These are phyloP conservation scores for Polyporus arcularius DNA, from an alignment of 768 basidiomycete species.

Conservation along the genomic window DNA sequence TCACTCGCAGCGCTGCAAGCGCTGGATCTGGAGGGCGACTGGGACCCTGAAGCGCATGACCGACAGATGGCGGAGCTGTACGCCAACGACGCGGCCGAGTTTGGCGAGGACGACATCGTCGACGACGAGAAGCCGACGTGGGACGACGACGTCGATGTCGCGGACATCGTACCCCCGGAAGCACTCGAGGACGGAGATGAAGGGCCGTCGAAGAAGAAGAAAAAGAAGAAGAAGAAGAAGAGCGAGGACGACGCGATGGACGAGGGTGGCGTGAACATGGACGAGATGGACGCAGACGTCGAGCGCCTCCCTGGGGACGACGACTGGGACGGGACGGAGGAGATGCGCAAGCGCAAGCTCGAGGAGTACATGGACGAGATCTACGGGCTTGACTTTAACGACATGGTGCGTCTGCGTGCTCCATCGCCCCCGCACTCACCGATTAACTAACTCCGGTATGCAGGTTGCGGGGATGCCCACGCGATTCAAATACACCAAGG, in stretches of 20 bases:
- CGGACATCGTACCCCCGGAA: conserved; percentile 51
- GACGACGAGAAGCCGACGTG: conserved; percentile 77
- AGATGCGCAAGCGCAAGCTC: conserved; percentile 80
- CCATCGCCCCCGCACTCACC: background rate
- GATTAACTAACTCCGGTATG: conserved; percentile 10
- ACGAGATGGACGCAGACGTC: conserved; percentile 59
- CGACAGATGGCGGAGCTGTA: conserved; percentile 79
- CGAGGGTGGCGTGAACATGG: conserved; percentile 46
- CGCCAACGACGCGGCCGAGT: conserved; percentile 43
- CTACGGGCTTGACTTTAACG: conserved; percentile 64
- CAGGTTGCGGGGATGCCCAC: conserved; percentile 90
- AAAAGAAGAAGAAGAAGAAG: conserved; percentile 59
- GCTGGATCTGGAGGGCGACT: conserved; percentile 89
- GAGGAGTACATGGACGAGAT: conserved; percentile 92
- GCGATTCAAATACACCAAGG: conserved; percentile 81
- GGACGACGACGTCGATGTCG: conserved; percentile 88
- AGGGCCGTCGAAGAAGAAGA: conserved; percentile 30
- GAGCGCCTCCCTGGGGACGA: conserved; percentile 57
- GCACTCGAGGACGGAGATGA: conserved; percentile 35
- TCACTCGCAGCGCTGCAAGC: conserved; percentile 54
- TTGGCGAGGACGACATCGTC: conserved; percentile 27
- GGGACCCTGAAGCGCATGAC: conserved; percentile 87
- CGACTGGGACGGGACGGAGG: conserved; percentile 87
- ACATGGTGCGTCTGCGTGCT: conserved; percentile 46
- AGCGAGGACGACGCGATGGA: conserved; percentile 43